These are phyloP conservation scores for Hanseniaspora lachancei DNA, from an alignment of 805 yeast genomes.

Conservation along the genomic window DNA sequence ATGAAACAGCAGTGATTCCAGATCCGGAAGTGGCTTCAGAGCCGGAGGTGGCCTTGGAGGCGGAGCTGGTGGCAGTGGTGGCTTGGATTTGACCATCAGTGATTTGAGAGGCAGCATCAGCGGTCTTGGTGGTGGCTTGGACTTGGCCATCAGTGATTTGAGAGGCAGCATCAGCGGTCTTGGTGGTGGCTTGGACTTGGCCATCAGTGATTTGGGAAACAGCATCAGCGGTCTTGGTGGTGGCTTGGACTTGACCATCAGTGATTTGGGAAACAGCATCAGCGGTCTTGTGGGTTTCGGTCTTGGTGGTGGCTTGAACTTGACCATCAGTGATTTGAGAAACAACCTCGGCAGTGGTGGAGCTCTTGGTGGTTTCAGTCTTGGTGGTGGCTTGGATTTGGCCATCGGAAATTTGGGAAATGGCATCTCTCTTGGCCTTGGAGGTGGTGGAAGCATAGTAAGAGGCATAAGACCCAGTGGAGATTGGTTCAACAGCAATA, in stretches of 20 bases:
- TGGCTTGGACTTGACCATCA: slow-evolving; percentile 35
- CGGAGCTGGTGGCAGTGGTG: slow-evolving; percentile 23
- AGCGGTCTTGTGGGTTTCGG: slow-evolving; percentile 17
- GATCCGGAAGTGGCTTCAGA: slow-evolving; percentile 10
- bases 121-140: slow-evolving; percentile 29
- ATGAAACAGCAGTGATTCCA: slow-evolving; percentile 23
- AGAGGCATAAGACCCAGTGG: slow-evolving; percentile 24
- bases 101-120: slow-evolving; percentile 15
- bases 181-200: slow-evolving; percentile 27
- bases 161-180: slow-evolving; percentile 17
- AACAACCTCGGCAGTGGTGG: slow-evolving; percentile 26
- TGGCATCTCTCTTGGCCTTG: slow-evolving; percentile 31
- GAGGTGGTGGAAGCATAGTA: slow-evolving; percentile 23
- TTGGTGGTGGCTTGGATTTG: slow-evolving; percentile 24
- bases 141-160: slow-evolving; percentile 20
- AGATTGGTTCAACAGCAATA: slow-evolving; percentile 46
- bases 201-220: slow-evolving; percentile 36
- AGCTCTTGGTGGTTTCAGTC: slow-evolving; percentile 16
- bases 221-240: slow-evolving; percentile 21
- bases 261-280: slow-evolving; percentile 30
- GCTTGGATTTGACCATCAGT: slow-evolving; percentile 13
- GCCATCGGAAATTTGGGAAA: slow-evolving; percentile 27
- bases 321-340: slow-evolving; percentile 23
- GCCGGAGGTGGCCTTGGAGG: slow-evolving; percentile 21
- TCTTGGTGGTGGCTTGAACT: slow-evolving; percentile 32